Base-by-base conservation (phyloP, 176 grass and related monocot species). In the Neostapfia colusana region DNA sequence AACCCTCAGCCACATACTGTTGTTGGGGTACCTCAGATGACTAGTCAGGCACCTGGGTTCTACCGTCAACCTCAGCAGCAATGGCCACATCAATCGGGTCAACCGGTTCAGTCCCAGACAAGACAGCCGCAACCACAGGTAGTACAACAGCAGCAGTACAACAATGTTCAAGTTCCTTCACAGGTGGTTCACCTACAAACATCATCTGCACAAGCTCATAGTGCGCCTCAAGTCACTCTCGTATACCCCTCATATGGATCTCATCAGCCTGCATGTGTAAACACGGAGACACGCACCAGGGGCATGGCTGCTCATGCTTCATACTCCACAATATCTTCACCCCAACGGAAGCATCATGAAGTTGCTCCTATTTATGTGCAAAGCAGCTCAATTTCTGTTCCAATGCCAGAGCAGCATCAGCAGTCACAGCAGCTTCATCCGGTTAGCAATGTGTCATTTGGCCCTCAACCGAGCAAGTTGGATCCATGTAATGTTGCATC, bases 191-290 rank as follows among this genome's bases (percentile, higher is more conserved):
- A 85, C 36, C 68, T 78, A 73, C 88, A 76, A 76, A 79, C 81
- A 31, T 86, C 88, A 36, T 82, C 83, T 43, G 81, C 87, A 60
- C 87, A 93, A 28, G 63, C 87, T 77, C 93, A 83, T 27, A 89
- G 86, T 60, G 83, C 85, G 24, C 85, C 87, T 83, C 89, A 92
- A 74, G 76, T 76, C 20, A 60, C 86, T 60, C 57, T 81, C 35
- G 75, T 89, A 12, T 99, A 95, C 81, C 90, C 92, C 70, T 82
- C 84, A 18, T 98, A 90, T 31, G 79, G 79, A 13, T 66, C 86
- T 88, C 89, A 84, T 75, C 91, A 88, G 67, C 63, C 87, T 85
- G 70, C 87, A 43, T 88, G 75, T 84, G 76, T 74, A 75, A 81
- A 77, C 63, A 41, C 74, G 3, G 89, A 92, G 74, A 45, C 87